Percentiles rank a stretch among this genome's conserved stretches.
Conservation (phyloP, 2,329 filamentous ascomycete genomes). For the Endothia cerciana region DNA sequence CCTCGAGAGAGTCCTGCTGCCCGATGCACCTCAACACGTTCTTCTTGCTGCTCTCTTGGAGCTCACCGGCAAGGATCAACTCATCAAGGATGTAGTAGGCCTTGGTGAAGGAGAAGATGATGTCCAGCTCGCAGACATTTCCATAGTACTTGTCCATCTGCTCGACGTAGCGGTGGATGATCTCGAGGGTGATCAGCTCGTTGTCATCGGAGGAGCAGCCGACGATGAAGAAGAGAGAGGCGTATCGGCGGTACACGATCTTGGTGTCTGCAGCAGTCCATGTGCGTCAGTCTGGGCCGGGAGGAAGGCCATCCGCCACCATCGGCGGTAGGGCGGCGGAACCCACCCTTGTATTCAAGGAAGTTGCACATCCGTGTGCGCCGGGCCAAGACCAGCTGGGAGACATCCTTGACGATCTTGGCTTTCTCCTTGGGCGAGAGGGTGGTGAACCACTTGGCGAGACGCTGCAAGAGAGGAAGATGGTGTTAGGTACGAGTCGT, state of each 20-base stretch:
- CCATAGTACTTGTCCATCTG: slow-evolving; percentile 99
- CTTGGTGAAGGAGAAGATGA: slow-evolving; percentile 99
- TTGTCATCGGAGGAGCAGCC: slow-evolving; percentile 97
- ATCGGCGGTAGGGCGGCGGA: slow-evolving; percentile 8
- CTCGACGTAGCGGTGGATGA: slow-evolving; percentile 98
- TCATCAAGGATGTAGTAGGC: slow-evolving; percentile 99
- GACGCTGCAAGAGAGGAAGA: slow-evolving; percentile 64
- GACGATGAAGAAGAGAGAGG: slow-evolving; percentile 98
- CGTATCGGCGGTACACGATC: slow-evolving; percentile 97
- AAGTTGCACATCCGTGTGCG: slow-evolving; percentile 99
- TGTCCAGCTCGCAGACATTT: slow-evolving; percentile 98
- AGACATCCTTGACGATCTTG: slow-evolving; percentile 99
- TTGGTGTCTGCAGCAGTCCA: slow-evolving; percentile 74
- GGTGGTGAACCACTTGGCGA: slow-evolving; percentile 99
- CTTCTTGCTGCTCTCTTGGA: slow-evolving; percentile 99
- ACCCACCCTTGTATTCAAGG: slow-evolving; percentile 93
- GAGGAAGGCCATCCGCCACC: background rate
- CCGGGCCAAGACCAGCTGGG: slow-evolving; percentile 92
- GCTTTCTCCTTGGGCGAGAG: slow-evolving; percentile 97
- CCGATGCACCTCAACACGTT: slow-evolving; percentile 95
- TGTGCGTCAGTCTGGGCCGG: slow-evolving; percentile 22
- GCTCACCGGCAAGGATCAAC: slow-evolving; percentile 89
- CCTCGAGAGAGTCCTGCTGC: slow-evolving; percentile 95
- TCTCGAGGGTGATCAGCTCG: slow-evolving; percentile 95
- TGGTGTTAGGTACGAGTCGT: slow-evolving; percentile 25